A percentile compares a stretch with the other conserved stretches of the same genome.
Evolutionary conservation across 2,329 filamentous ascomycete species (phyloP).

Genomic region (Alternaria sp.): DNA sequence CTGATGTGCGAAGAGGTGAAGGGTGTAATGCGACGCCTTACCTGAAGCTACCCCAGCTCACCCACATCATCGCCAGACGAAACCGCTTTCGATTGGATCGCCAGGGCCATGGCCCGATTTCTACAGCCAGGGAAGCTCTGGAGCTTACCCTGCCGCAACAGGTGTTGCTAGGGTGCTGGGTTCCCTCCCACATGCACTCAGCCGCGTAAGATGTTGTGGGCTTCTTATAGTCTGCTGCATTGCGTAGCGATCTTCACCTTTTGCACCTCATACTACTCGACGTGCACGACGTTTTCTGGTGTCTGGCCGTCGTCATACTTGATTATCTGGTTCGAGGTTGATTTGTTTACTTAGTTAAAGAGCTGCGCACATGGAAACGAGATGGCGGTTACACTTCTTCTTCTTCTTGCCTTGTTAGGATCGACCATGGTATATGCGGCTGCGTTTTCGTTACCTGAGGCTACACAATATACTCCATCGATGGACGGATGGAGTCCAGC

Average conservation of each 20-base stretch:
- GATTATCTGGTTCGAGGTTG: not conserved
- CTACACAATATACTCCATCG: constrained; percentile 32
- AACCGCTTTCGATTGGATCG: constrained; percentile 24
- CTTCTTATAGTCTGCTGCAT: constrained; percentile 18
- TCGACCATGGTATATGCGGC: constrained; percentile 31
- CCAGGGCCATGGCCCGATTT: constrained; percentile 19
- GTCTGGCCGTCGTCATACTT: not conserved
- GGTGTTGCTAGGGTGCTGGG: constrained; percentile 12
- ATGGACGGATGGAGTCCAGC: constrained; percentile 41
- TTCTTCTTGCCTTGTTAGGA: constrained; percentile 37
- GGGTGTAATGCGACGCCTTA: constrained; percentile 4
- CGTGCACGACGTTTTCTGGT: not conserved
- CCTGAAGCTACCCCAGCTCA: constrained; percentile 17
- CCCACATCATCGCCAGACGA: constrained; percentile 21
- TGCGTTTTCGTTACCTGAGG: constrained; percentile 38
- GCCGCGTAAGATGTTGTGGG: constrained; percentile 12
- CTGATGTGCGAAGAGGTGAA: constrained; percentile 1
- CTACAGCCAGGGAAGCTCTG: constrained; percentile 22
- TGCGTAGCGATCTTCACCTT: constrained; percentile 17
- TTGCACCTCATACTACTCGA: not conserved
- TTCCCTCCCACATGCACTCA: constrained; percentile 13
- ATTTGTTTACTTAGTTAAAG: not conserved
- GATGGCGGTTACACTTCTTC: constrained; percentile 32
- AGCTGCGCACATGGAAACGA: constrained; percentile 21
- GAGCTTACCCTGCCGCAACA: constrained; percentile 22